phyloP scores from a whole-genome alignment of 169 alveolate genomes.

The Plasmodium relictum region DNA sequence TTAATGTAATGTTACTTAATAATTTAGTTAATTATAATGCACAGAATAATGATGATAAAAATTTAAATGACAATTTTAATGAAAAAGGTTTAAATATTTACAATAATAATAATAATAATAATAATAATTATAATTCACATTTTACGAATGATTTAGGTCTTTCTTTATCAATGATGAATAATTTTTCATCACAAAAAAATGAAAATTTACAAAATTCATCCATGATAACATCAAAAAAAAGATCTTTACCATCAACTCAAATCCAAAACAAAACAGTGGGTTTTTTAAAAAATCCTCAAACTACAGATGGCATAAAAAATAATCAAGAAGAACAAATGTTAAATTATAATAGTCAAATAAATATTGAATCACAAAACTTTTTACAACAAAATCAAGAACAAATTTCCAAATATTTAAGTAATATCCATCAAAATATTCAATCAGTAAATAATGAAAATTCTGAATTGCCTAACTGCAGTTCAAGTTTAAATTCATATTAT shows the following conservation, averaged over 20 bases:
- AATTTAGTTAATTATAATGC: conserved; percentile 18
- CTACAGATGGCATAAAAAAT: conserved; percentile 39
- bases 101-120: conserved; percentile 2
- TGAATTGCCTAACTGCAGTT: conserved; percentile 1
- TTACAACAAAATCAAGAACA: conserved; percentile 53
- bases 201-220: conserved; percentile 32
- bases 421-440: conserved; percentile 15
- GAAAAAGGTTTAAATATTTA: conserved; percentile 7
- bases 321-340: conserved; percentile 16
- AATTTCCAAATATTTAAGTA: conserved; percentile 35
- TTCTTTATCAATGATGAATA: conserved; percentile 1
- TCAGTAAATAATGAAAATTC: conserved; percentile 7
- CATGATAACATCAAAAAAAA: conserved; percentile 33
- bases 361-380: conserved; percentile 43
- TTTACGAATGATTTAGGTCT: conserved; percentile 17
- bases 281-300: conserved; percentile 42
- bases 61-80: conserved; percentile 16
- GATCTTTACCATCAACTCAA: conserved; percentile 39
- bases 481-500: conserved; percentile 38
- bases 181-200: conserved; percentile 25
- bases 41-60: conserved; percentile 12
- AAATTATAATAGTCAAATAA: conserved; percentile 15
- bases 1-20: conserved; percentile 43
- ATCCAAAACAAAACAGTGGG: conserved; percentile 34
- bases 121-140: conserved; percentile 19